Evolutionary conservation across 2,329 filamentous ascomycete genomes (phyloP).

Genomic region (Ophiocordyceps australis): DNA sequence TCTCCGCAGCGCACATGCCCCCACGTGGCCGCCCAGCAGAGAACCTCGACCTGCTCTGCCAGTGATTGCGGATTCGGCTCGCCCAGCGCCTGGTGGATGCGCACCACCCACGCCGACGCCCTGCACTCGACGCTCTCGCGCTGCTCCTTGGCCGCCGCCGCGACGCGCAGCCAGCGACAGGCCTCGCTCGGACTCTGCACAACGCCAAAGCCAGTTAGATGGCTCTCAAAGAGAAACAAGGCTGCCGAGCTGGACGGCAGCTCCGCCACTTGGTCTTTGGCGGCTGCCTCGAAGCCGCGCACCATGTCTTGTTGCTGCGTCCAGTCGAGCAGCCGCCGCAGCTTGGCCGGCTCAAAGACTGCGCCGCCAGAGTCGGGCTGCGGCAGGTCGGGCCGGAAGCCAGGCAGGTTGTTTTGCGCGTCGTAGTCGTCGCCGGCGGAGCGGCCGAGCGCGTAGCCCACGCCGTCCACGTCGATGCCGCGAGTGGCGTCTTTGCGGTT

Average conservation of each 20-base stretch:
- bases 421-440: neutral
- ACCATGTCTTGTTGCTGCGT: slow-evolving; percentile 1
- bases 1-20: neutral
- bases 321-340: slow-evolving; percentile 1
- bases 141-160: neutral
- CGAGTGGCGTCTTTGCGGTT: neutral
- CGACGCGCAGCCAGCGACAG: neutral
- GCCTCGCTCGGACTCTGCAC: neutral
- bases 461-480: slow-evolving; percentile 1
- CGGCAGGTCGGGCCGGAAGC: neutral
- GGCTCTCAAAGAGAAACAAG: neutral
- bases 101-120: neutral
- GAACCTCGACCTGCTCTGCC: neutral
- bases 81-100: neutral
- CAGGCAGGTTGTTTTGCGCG: neutral
- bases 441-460: neutral
- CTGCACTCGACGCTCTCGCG: neutral
- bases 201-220: neutral
- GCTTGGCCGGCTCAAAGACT: neutral
- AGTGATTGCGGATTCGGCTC: neutral
- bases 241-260: neutral
- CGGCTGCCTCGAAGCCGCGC: neutral
- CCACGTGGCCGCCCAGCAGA: neutral
- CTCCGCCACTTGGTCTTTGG: neutral
- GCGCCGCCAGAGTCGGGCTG: neutral